Evolutionary conservation across 192 early-diverging fungal genomes (phyloP).

Genomic region (Gaertneriomyces sp.): DNA sequence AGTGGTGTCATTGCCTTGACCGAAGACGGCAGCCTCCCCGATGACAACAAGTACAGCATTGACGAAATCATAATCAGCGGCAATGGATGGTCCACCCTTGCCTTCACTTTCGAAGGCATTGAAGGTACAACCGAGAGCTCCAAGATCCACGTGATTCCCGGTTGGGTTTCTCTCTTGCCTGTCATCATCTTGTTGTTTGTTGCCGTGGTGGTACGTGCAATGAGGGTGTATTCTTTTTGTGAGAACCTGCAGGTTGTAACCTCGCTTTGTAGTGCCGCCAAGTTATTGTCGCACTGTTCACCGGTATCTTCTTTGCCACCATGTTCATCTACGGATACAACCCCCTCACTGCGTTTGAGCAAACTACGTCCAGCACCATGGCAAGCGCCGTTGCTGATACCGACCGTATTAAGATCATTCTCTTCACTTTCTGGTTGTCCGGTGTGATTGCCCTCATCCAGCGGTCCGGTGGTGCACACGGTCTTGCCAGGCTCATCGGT

Average conservation of each 20-base stretch:
- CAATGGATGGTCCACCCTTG: not conserved
- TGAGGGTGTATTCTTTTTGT: no score
- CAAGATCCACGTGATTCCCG: not conserved
- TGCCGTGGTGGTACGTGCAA: not conserved
- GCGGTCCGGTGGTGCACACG: not conserved
- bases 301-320: not conserved
- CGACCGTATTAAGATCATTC: not conserved
- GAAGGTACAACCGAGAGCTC: not conserved
- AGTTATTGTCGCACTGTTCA: not conserved
- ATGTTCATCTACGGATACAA: conserved; percentile 4
- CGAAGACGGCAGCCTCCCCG: not conserved
- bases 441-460: conserved; percentile 1
- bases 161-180: not conserved
- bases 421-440: not conserved
- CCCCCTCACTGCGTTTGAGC: not conserved
- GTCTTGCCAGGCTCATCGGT: not conserved
- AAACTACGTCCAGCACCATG: not conserved
- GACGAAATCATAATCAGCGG: not conserved
- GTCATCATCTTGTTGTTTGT: not conserved
- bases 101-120: not conserved
- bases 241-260: no score
- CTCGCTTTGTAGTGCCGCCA: not conserved
- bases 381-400: not conserved
- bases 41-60: not conserved
- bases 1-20: not conserved